A percentile compares a stretch with the other conserved stretches of the same genome.
Evolutionary conservation across 148 eudicot species (phyloP).

Genomic region (Fagopyrum tataricum): DNA sequence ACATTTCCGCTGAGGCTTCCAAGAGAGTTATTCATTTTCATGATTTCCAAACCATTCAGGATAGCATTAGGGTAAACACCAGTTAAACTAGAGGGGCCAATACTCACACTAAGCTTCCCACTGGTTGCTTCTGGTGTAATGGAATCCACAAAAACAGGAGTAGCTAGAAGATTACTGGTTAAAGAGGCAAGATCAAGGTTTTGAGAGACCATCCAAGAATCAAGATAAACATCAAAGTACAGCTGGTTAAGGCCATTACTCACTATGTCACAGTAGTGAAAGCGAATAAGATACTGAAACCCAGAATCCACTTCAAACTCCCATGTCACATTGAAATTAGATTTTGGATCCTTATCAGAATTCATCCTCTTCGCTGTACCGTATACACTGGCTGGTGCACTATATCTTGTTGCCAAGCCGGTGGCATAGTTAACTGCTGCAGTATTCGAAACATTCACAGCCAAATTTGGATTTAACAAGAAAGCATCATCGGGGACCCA

Average conservation of each 20-base stretch:
- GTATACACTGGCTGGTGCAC: conserved; percentile 28
- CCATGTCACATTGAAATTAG: conserved; percentile 29
- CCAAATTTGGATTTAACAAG: conserved; percentile 14
- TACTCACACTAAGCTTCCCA: conserved; percentile 13
- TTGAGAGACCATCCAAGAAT: conserved; percentile 14
- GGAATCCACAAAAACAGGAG: conserved; percentile 15
- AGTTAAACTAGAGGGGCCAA: conserved; percentile 11
- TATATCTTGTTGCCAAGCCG: conserved; percentile 18
- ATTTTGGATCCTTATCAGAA: conserved; percentile 16
- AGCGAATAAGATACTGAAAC: conserved; percentile 28
- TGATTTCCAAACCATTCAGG: conserved; percentile 13
- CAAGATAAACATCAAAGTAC: conserved; percentile 13
- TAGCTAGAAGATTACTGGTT: conserved; percentile 11
- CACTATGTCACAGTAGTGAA: conserved; percentile 21
- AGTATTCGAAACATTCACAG: conserved; percentile 19
- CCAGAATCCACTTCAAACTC: conserved; percentile 27
- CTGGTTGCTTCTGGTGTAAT: conserved; percentile 10
- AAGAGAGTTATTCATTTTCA: conserved; percentile 16
- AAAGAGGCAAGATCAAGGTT: conserved; percentile 13
- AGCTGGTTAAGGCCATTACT: conserved; percentile 8
- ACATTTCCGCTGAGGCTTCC: conserved; percentile 13
- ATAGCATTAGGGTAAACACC: conserved; percentile 13
- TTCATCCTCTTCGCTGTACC: conserved; percentile 26
- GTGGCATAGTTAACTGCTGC: conserved; percentile 15
- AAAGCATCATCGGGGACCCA: conserved; percentile 27